Evolutionary conservation across 1,284 basidiomycete species (phyloP).

Genomic region (Papiliotrema terrestris): DNA sequence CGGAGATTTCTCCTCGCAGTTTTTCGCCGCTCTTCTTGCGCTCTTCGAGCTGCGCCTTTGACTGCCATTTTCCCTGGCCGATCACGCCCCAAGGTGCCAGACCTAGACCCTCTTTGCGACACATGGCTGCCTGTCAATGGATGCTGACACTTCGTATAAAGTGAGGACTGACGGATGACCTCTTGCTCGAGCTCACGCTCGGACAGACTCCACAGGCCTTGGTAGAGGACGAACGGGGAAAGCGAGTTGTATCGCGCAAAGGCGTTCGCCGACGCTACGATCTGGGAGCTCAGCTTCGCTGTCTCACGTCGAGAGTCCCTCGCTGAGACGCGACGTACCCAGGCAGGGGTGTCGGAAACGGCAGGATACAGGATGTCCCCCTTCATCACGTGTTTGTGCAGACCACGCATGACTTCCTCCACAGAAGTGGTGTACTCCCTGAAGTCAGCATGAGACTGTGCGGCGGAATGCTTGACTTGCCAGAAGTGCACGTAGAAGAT

Average conservation of each 20-base stretch:
- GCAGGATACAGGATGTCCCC: conserved; percentile 49
- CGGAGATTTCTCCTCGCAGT: not conserved
- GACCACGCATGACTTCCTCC: conserved; percentile 48
- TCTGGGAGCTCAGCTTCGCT: conserved; percentile 49
- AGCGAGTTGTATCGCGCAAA: conserved; percentile 50
- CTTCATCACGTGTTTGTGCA: conserved; percentile 40
- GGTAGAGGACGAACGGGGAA: conserved; percentile 57
- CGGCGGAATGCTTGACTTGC: conserved; percentile 7
- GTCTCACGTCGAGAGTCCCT: conserved; percentile 52
- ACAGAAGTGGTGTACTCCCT: conserved; percentile 33
- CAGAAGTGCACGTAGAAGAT: conserved; percentile 21
- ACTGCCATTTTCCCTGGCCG: conserved; percentile 17
- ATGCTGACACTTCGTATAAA: too few species aligned
- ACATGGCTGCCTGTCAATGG: conserved; percentile 20
- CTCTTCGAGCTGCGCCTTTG: conserved; percentile 4
- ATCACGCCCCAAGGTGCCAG: conserved; percentile 20
- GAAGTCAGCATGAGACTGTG: not conserved
- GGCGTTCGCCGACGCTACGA: not conserved
- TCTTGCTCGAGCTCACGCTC: conserved; percentile 55
- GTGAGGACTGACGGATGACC: conserved; percentile 51
- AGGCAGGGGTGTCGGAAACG: conserved; percentile 54
- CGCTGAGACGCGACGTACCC: too few species aligned
- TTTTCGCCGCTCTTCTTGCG: conserved; percentile 3
- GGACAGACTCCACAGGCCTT: conserved; percentile 54
- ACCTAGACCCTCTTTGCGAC: conserved; percentile 11